These are phyloP conservation scores for Fraxinus baroniana DNA, from an alignment of 305 asterid genomes.

Conservation along the genomic window DNA sequence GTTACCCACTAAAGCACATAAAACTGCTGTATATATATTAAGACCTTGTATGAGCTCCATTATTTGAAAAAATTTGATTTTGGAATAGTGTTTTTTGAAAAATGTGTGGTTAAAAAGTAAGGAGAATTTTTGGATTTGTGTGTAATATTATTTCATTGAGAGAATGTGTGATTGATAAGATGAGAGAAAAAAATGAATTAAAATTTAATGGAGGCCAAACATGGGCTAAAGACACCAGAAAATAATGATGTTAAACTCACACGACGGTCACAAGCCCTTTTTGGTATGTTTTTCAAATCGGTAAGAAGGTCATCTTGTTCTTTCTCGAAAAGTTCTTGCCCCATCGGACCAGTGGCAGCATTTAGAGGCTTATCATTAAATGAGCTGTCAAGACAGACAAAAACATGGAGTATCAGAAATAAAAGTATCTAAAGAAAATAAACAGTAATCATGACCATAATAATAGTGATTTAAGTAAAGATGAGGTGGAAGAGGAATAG, in stretches of 20 bases:
- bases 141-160: too few relatives aligned
- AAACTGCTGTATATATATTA: background rate
- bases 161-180: too few relatives aligned
- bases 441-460: background rate
- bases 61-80: too few relatives aligned
- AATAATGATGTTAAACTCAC: slow-evolving; percentile 42
- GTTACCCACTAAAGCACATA: background rate
- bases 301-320: slow-evolving; percentile 86
- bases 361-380: slow-evolving; percentile 86
- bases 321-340: slow-evolving; percentile 82
- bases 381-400: slow-evolving; percentile 45
- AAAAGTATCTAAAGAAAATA: background rate
- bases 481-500: background rate
- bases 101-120: too few relatives aligned
- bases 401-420: background rate
- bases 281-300: slow-evolving; percentile 82
- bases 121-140: too few relatives aligned
- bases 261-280: slow-evolving; percentile 94
- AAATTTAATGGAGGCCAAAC: too few relatives aligned
- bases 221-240: background rate
- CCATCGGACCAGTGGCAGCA: slow-evolving; percentile 72
- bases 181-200: too few relatives aligned
- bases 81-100: too few relatives aligned
- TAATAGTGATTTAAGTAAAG: background rate
- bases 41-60: too few relatives aligned